Conservation (phyloP, 768 basidiomycete species). For the Lactarius hatsudake region DNA sequence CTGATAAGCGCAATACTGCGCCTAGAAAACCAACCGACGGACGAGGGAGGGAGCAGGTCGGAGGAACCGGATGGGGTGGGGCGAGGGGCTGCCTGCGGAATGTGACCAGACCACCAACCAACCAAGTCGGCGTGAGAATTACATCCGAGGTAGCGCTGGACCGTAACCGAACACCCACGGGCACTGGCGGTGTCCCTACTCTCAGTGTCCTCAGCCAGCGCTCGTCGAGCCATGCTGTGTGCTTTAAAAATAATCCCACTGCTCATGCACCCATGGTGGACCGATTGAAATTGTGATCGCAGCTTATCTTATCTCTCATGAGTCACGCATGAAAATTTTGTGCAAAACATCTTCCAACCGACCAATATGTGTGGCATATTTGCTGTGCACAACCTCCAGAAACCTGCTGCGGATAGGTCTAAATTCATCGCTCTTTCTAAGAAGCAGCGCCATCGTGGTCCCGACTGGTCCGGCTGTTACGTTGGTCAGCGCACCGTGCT, state of each 20-base stretch:
- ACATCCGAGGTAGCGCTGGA: neutral
- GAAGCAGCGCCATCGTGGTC: conserved; percentile 88
- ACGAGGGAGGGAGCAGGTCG: neutral
- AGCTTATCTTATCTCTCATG: conserved; percentile 14
- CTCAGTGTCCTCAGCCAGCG: neutral
- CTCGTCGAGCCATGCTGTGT: neutral
- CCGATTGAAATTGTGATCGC: neutral
- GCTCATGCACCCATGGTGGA: neutral
- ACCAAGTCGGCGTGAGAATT: conserved; percentile 15
- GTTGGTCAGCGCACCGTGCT: conserved; percentile 80
- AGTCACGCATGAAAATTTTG: conserved; percentile 10
- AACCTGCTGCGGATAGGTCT: conserved; percentile 64
- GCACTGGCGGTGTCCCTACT: neutral
- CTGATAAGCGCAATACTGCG: neutral
- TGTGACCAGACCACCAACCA: conserved; percentile 11
- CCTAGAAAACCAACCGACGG: neutral
- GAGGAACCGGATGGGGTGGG: neutral
- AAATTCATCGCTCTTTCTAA: conserved; percentile 84
- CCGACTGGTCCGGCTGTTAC: conserved; percentile 97
- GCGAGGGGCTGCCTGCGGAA: conserved; percentile 8
- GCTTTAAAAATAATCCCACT: neutral
- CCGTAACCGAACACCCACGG: neutral
- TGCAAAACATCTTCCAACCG: neutral
- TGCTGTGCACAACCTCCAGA: conserved; percentile 77
- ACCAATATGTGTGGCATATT: conserved; percentile 89